Conservation (phyloP, 805 yeast genomes). For the Starmera dryadoides region DNA sequence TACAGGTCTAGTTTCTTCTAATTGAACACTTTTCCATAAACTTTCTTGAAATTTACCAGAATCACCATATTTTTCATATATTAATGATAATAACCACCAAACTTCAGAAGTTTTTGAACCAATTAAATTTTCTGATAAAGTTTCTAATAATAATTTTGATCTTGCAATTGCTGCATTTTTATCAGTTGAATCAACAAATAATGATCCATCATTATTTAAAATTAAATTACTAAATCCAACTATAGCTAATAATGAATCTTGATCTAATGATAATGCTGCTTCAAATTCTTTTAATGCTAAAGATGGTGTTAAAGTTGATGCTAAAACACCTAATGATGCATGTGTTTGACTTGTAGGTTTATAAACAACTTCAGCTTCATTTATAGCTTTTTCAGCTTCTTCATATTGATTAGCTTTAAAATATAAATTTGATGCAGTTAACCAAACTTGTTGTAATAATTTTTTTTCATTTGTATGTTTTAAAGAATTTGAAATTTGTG, state of each 20-base stretch:
- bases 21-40: conserved; percentile 56
- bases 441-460: conserved; percentile 60
- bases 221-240: conserved; percentile 16
- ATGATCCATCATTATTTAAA: conserved; percentile 1
- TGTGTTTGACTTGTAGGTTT: conserved; percentile 41
- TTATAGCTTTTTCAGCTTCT: conserved; percentile 66
- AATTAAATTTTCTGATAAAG: conserved; percentile 26
- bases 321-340: conserved; percentile 35
- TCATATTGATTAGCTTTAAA: conserved; percentile 41
- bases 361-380: conserved; percentile 54
- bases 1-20: conserved; percentile 57
- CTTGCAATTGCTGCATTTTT: conserved; percentile 47
- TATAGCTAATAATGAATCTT: conserved; percentile 5
- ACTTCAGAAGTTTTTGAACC: conserved; percentile 48
- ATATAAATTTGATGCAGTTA: conserved; percentile 64
- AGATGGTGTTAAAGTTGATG: conserved; percentile 22
- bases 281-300: conserved; percentile 61
- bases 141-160: conserved; percentile 30
- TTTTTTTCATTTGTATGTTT: conserved; percentile 22
- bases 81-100: conserved; percentile 60
- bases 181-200: conserved; percentile 51
- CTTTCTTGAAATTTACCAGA: conserved; percentile 38
- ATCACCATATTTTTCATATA: conserved; percentile 56
- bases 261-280: conserved; percentile 23
- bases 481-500: too few relatives aligned